Percentiles rank a stretch among this genome's conserved stretches.
Evolutionary conservation across 257 asterid genomes (phyloP).

Genomic region (Rauvolfia tetraphylla): DNA sequence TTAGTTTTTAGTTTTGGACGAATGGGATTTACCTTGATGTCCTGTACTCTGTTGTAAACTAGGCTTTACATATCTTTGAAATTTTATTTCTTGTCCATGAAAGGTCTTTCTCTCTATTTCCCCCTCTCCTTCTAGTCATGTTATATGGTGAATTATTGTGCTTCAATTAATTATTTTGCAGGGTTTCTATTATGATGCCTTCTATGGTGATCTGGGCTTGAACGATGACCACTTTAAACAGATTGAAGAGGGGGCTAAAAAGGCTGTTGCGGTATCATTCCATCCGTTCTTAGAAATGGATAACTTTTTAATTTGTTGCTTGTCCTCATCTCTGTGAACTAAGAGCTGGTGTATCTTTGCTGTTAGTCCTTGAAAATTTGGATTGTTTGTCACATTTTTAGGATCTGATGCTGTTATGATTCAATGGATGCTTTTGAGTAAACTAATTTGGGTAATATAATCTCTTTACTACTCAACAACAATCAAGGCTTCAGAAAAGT

Average conservation of each 20-base stretch:
- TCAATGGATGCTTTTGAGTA: neutral
- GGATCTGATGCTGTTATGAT: neutral
- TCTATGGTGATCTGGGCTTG: conserved; percentile 87
- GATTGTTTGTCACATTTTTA: neutral
- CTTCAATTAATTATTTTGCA: conserved; percentile 33
- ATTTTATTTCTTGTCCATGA: neutral
- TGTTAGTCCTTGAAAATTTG: neutral
- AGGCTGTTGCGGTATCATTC: conserved; percentile 69
- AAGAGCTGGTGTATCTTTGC: no score
- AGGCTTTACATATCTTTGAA: neutral
- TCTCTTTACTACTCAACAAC: neutral
- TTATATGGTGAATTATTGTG: conserved; percentile 16
- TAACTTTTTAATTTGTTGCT: neutral
- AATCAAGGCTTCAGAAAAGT: neutral
- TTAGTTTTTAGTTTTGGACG: neutral
- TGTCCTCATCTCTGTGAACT: neutral
- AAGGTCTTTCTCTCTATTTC: neutral
- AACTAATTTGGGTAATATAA: neutral
- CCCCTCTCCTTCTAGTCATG: neutral
- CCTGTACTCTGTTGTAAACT: neutral
- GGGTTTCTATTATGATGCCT: conserved; percentile 98
- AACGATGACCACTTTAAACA: conserved; percentile 80
- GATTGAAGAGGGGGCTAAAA: conserved; percentile 76
- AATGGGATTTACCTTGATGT: neutral
- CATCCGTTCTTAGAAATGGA: conserved; percentile 1